phyloP scores from a whole-genome alignment of 1,284 basidiomycete species.

The Pyrrhoderma noxium region DNA sequence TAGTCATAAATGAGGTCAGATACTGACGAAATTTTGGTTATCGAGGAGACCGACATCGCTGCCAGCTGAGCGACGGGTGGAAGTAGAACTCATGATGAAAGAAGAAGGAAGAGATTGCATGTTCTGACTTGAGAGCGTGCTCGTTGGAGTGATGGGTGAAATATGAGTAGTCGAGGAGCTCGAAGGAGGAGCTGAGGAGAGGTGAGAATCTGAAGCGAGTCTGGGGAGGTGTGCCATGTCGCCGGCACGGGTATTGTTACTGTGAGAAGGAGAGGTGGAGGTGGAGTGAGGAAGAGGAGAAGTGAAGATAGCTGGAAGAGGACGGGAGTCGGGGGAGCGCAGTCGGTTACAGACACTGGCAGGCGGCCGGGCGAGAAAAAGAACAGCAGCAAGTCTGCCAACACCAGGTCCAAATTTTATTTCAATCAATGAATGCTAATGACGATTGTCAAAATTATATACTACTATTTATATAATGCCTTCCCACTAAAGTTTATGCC shows the following conservation, averaged over 20 bases:
- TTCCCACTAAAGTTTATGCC: too few relatives aligned
- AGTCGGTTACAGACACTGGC: not conserved
- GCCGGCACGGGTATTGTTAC: not conserved
- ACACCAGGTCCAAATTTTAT: too few relatives aligned
- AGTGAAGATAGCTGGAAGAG: not conserved
- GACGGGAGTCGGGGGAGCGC: not conserved
- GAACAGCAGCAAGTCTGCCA: too few relatives aligned
- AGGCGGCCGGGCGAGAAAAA: not conserved
- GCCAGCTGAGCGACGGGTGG: slow-evolving; percentile 1
- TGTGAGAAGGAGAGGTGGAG: too few relatives aligned
- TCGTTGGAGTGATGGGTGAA: slow-evolving; percentile 7
- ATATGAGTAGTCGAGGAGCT: slow-evolving; percentile 1
- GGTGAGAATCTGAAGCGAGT: not conserved
- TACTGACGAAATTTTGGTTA: slow-evolving; percentile 5
- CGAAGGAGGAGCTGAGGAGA: not conserved
- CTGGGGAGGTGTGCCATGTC: slow-evolving; percentile 5
- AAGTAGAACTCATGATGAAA: slow-evolving; percentile 7
- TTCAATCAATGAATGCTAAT: too few relatives aligned
- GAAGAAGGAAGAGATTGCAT: slow-evolving; percentile 3
- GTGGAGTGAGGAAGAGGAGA: not conserved
- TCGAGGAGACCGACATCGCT: slow-evolving; percentile 13
- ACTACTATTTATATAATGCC: too few relatives aligned
- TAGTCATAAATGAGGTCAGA: not conserved
- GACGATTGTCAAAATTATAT: too few relatives aligned
- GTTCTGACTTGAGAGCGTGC: slow-evolving; percentile 5